phyloP scores from a whole-genome alignment of 2,329 filamentous ascomycete genomes.

The Diaporthe vaccinii region DNA sequence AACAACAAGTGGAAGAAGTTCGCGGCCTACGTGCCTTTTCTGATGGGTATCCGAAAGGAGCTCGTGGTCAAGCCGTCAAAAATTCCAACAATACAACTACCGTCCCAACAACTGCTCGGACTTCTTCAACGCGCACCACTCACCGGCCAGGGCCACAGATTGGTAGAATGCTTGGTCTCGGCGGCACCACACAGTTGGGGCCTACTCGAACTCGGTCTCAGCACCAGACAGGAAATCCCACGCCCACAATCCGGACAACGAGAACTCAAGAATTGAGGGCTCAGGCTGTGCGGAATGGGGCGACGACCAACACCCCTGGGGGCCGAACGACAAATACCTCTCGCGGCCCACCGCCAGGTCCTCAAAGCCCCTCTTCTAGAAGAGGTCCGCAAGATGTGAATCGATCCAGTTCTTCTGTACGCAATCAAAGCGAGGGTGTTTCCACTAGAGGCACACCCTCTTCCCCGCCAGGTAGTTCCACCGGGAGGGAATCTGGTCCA shows the following conservation, averaged over 20 bases:
- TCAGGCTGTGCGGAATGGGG: not conserved
- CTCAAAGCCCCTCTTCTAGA: not conserved
- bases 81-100: not conserved
- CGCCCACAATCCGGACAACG: not conserved
- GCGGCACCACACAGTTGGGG: not conserved
- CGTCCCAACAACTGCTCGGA: not conserved
- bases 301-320: too few species aligned
- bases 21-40: not conserved
- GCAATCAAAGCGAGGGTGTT: not conserved
- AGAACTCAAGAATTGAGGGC: not conserved
- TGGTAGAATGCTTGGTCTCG: not conserved
- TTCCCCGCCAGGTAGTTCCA: not conserved
- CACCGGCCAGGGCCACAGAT: not conserved
- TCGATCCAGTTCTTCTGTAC: not conserved
- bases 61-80: too few species aligned
- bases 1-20: not conserved
- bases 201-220: not conserved
- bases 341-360: not conserved
- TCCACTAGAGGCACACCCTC: not conserved
- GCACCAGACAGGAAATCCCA: not conserved
- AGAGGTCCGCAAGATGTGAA: not conserved
- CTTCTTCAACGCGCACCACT: not conserved
- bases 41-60: not conserved
- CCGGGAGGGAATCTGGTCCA: not conserved
- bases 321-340: not conserved